Conservation (phyloP, 2,329 filamentous ascomycete genomes). For the Graphilbum fragrans region DNA sequence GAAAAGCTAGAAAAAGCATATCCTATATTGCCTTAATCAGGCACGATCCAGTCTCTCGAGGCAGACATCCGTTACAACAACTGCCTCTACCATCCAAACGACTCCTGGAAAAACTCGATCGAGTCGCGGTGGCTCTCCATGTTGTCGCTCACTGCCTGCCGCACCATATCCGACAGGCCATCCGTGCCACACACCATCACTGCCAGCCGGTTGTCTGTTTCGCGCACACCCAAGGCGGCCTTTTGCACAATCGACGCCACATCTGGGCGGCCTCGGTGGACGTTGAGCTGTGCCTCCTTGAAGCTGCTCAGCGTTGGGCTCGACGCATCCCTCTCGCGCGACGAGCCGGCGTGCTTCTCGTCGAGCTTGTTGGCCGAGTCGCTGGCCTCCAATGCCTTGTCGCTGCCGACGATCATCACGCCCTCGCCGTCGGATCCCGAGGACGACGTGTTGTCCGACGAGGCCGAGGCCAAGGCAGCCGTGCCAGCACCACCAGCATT, state of each 20-base stretch:
- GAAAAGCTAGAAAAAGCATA: no score
- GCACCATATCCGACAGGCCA: neutral
- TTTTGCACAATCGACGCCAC: neutral
- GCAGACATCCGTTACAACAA: neutral
- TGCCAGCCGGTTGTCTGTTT: neutral
- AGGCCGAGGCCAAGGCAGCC: neutral
- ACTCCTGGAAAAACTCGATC: slow-evolving; percentile 5
- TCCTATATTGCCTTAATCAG: no score
- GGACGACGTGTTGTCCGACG: neutral
- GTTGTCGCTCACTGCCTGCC: neutral
- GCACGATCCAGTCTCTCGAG: no score
- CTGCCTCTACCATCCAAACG: slow-evolving; percentile 5
- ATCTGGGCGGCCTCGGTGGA: slow-evolving; percentile 1
- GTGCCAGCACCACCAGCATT: no score
- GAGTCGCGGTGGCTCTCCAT: slow-evolving; percentile 1
- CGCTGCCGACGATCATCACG: neutral
- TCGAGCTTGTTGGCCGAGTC: neutral
- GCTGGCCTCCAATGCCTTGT: neutral
- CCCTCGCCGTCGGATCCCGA: neutral
- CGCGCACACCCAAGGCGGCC: neutral
- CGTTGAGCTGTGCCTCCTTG: neutral
- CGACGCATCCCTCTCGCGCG: no score
- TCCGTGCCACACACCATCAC: slow-evolving; percentile 4
- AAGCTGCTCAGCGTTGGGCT: neutral
- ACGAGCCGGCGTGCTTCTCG: neutral